A percentile compares a stretch with the other conserved stretches of the same genome.
phyloP scores from a whole-genome alignment of 345 rosid species.

The Populus tremula region DNA sequence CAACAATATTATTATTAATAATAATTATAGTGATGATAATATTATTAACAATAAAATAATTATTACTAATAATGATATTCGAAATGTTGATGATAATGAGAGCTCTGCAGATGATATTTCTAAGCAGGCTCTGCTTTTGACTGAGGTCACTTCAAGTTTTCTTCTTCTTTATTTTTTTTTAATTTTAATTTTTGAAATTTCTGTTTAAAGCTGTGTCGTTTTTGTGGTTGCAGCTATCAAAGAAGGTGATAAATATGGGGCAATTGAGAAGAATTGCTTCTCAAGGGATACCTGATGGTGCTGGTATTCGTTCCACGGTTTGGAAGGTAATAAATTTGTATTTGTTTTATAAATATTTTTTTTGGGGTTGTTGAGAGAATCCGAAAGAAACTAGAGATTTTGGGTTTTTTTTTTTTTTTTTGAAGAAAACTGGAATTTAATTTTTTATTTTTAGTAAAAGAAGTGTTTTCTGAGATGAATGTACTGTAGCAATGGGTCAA shows the following conservation, averaged over 20 bases:
- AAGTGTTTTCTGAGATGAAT: neutral
- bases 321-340: constrained; percentile 71
- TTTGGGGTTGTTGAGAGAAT: neutral
- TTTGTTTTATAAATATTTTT: too few relatives aligned
- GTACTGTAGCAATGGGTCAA: neutral
- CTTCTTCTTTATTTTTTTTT: neutral
- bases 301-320: constrained; percentile 74
- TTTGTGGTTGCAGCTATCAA: constrained; percentile 51
- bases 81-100: constrained; percentile 6
- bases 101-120: constrained; percentile 65
- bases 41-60: constrained; percentile 3
- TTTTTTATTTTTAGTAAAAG: neutral
- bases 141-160: constrained; percentile 50
- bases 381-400: neutral
- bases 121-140: constrained; percentile 68
- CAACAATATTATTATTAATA: constrained; percentile 1
- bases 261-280: constrained; percentile 77
- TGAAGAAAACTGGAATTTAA: neutral
- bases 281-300: constrained; percentile 84
- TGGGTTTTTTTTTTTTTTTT: neutral
- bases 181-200: neutral
- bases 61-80: neutral
- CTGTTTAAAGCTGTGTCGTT: neutral
- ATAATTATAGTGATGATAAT: neutral
- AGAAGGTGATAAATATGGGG: constrained; percentile 71